Conservation (phyloP, 805 yeast genomes). For the Candida coquimbonensis region DNA sequence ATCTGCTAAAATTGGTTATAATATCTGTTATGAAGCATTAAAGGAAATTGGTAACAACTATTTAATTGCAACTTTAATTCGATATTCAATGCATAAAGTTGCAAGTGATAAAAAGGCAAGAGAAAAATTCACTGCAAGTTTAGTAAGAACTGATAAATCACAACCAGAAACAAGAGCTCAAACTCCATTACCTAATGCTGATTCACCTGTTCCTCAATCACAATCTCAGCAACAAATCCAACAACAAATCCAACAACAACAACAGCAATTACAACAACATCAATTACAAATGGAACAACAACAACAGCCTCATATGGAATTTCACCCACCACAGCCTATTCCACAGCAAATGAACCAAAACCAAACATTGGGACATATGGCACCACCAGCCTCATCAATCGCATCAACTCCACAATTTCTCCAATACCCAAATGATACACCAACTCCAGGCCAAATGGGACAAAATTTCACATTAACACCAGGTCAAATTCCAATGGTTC, state of each 20-base stretch:
- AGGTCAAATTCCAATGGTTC: conserved; percentile 3
- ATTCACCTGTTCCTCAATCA: neutral
- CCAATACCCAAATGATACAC: neutral
- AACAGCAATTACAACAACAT: neutral
- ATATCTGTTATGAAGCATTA: conserved; percentile 27
- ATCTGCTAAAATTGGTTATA: conserved; percentile 30
- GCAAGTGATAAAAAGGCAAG: conserved; percentile 27
- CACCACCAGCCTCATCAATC: neutral
- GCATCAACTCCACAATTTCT: conserved; percentile 3
- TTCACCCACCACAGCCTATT: neutral
- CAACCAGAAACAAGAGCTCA: conserved; percentile 12
- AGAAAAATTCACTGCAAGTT: conserved; percentile 13
- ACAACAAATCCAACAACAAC: neutral
- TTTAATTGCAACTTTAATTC: conserved; percentile 45
- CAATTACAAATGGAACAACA: neutral
- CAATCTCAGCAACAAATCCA: neutral
- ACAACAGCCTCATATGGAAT: neutral
- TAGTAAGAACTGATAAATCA: conserved; percentile 13
- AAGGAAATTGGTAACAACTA: conserved; percentile 41
- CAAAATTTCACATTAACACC: conserved; percentile 5
- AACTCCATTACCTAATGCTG: conserved; percentile 1
- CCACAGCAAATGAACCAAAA: neutral
- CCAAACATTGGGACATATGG: neutral
- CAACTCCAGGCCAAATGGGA: conserved; percentile 4
- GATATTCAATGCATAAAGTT: conserved; percentile 40